Conservation (phyloP, 805 yeast genomes). For the Metschnikowia rubicola region DNA sequence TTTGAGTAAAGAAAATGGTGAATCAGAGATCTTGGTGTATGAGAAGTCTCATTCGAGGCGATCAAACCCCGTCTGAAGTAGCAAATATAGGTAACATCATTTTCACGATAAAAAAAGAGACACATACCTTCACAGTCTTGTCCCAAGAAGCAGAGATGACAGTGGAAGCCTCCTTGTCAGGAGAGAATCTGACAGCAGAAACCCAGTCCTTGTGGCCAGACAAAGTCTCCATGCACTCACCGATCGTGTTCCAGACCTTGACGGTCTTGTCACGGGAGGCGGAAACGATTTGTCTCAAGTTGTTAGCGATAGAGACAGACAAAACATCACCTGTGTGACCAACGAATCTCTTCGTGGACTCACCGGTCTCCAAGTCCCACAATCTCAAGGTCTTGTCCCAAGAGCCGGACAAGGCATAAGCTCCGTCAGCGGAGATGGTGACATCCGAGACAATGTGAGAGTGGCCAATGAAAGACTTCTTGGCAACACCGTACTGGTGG, state of each 20-base stretch:
- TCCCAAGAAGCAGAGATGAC: constrained; percentile 99
- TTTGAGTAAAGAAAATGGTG: constrained; percentile 2
- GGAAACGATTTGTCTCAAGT: constrained; percentile 97
- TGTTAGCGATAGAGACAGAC: constrained; percentile 93
- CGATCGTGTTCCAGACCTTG: constrained; percentile 98
- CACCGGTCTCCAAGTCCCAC: constrained; percentile 96
- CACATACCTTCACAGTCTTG: constrained; percentile 97
- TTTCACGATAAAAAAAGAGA: constrained; percentile 26
- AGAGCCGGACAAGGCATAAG: constrained; percentile 96
- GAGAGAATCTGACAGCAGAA: constrained; percentile 95
- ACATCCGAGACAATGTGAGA: constrained; percentile 98
- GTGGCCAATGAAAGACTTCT: constrained; percentile 97
- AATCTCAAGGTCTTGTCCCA: constrained; percentile 99
- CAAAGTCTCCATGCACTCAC: constrained; percentile 93
- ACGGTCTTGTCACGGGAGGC: constrained; percentile 99
- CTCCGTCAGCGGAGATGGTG: constrained; percentile 96
- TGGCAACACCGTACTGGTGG: constrained; percentile 93
- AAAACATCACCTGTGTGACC: constrained; percentile 98
- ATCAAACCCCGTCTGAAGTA: constrained; percentile 86
- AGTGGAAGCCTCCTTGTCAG: constrained; percentile 66
- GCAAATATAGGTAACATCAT: constrained; percentile 93
- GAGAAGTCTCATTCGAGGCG: constrained; percentile 87
- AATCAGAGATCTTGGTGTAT: constrained; percentile 99
- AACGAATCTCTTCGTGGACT: constrained; percentile 88
- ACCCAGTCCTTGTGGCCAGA: constrained; percentile 99